These are phyloP conservation scores for Rhododendron simsii DNA, from an alignment of 148 eudicot species.

Conservation along the genomic window DNA sequence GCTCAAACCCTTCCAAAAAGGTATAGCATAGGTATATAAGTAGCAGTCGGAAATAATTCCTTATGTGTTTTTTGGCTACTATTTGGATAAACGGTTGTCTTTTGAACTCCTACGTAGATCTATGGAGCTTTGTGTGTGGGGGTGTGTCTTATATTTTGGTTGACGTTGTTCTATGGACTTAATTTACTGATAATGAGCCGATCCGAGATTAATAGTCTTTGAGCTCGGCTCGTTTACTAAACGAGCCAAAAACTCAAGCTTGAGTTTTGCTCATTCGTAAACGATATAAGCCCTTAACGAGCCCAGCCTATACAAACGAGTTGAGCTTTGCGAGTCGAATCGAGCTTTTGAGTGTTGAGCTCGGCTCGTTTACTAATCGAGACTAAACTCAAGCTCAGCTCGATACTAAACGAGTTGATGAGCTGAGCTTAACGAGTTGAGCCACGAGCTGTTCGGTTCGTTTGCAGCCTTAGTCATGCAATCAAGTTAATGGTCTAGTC, in stretches of 20 bases:
- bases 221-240: no score
- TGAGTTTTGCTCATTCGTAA: no score
- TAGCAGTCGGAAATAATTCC: neutral
- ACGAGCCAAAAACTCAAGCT: no score
- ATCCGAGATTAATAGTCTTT: no score
- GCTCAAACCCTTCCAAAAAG: constrained; percentile 16
- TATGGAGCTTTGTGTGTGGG: neutral
- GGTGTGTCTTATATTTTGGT: no score
- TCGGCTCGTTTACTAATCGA: neutral
- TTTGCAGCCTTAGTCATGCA: neutral
- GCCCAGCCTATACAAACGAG: neutral
- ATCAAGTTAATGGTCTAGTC: no score
- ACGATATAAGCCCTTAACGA: no score
- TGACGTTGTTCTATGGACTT: neutral
- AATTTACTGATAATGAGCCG: neutral
- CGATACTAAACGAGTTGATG: neutral
- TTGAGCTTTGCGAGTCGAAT: neutral
- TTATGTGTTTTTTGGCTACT: neutral
- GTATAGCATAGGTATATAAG: neutral
- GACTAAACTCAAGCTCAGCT: neutral
- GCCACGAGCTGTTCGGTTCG: neutral
- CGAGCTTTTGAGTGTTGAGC: neutral
- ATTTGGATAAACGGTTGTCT: neutral
- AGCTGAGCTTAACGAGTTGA: neutral
- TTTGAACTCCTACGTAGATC: neutral